A percentile compares a stretch with the other conserved stretches of the same genome.
These are phyloP conservation scores for Persicaria maculosa DNA, from an alignment of 148 eudicot genomes.

Conservation along the genomic window DNA sequence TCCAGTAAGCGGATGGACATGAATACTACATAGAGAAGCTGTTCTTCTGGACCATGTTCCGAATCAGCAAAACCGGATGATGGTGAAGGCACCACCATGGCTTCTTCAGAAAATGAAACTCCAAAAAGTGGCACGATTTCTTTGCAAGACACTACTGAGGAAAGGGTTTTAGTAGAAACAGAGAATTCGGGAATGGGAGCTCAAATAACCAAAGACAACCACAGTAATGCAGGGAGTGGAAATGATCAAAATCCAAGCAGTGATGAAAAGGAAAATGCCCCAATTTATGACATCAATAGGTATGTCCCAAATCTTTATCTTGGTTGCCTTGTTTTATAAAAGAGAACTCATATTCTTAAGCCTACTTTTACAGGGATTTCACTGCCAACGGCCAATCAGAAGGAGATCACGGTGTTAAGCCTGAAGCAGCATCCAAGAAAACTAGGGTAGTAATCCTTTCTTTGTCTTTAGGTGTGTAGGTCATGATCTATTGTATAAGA, in stretches of 20 bases:
- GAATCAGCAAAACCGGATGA: neutral
- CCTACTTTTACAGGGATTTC: constrained; percentile 25
- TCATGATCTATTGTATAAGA: too few species aligned
- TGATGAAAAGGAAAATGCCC: constrained; percentile 12
- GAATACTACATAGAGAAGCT: constrained; percentile 21
- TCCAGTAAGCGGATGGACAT: constrained; percentile 20
- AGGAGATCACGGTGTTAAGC: constrained; percentile 26
- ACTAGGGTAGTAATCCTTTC: constrained; percentile 30
- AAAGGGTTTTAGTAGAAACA: neutral
- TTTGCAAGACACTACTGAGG: neutral
- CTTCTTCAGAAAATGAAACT: neutral
- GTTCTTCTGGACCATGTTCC: constrained; percentile 8
- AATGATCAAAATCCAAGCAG: constrained; percentile 4
- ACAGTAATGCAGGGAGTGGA: neutral
- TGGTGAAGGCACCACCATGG: neutral
- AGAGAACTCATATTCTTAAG: neutral
- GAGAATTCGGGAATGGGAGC: neutral
- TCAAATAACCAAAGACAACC: neutral
- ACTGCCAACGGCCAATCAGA: constrained; percentile 18
- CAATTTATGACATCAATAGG: constrained; percentile 5
- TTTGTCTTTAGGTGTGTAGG: neutral
- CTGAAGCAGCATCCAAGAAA: constrained; percentile 16
- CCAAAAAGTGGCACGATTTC: neutral
- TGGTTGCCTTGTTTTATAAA: neutral
- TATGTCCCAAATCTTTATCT: neutral